Evolutionary conservation across 805 yeast genomes (phyloP), one percentile per base, ranked within the genome.

Genomic region (Zygotorulaspora chibaensis): DNA sequence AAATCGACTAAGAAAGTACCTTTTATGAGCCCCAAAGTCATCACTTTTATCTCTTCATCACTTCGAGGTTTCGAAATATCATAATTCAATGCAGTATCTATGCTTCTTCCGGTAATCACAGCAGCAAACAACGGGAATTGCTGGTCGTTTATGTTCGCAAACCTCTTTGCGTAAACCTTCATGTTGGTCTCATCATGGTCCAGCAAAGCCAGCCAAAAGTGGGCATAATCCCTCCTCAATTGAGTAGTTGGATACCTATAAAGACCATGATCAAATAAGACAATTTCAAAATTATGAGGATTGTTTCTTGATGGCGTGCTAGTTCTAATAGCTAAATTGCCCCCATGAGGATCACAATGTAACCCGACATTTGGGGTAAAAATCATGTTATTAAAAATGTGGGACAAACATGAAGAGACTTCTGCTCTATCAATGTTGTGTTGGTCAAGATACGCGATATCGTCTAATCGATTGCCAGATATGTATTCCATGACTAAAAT

Each of bases 261-360:
- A 15, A 93, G 72, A 0, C 99, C 99, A 65, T 93, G 99, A 67
- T 93, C 99, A 62, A 88, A 95, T 15, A 93, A 72, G 6, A 93
- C 73, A 42, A 93, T 87, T 65, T 93, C 99, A 63, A 93, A 93
- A 62, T 91, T 90, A 60, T 83, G 88, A 3, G 69, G 67, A 23
- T 72, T 70, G 9, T 55, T 41, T 42, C 48, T 55, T 29, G 47
- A 62, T 18, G 53, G 54, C 15, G 56, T 50, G 15, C 69, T 54
- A 1, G 73, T 67, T 45, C 89, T 71, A 17, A 93, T 87, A 0
- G 98, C 96, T 48, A 93, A 70, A 59, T 93, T 93, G 0, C 99
- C 99, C 9, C 96, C 96, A 63, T 93, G 99, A 1, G 99, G 99
- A 63, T 93, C 99, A 69, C 99, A 93, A 63, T 93, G 99, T 35